Evolutionary conservation across 257 asterid genomes (phyloP), one percentile per base, ranked within the genome.

Genomic region (Fraxinus pennsylvanica): DNA sequence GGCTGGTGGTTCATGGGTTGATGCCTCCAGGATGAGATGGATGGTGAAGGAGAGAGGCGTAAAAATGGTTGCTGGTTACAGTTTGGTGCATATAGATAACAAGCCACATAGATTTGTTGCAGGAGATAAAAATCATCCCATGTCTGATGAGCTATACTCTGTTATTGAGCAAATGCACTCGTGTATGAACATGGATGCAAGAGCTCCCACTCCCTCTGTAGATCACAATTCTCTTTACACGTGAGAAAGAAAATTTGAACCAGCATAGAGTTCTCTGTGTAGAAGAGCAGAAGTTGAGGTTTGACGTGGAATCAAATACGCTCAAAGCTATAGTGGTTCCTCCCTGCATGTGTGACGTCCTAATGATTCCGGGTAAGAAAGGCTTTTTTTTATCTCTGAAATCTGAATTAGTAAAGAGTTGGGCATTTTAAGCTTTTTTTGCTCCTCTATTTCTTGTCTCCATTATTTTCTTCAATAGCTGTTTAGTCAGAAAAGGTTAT

Each of bases 21-120:
- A 85, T 76, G 92, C 96, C 27, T 87, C 89, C 13, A 86, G 82
- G 63, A 83, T 90, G 86, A 91, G 99, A 85, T 41, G 79, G 77
- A 76, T 88, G 87, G 85, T 87, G 85, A 91, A 89, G 79, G 89
- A 89, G 73, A 87, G 87, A 74, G 91, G 91, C 27, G 82, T 85
- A 2, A 80, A 85, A 78, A 88, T 86, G 82, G 81, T 90, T 63
- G 83, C 91, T 67, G 95, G 93, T 73, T 87, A 84, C 83, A 95
- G 99, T 85, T 87, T 92, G 84, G 90, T 91, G 78, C 87, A 82
- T 82, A 85, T 85, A 35, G 76, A 82, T 83, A 83, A 79, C 36
- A 83, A 74, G 57, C 82, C 88, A 6, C 83, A 79, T 82, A 83
- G 84, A 71, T 92, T 87, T 84, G 79, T 86, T 17, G 91, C 94